phyloP scores from a whole-genome alignment of 2,329 filamentous ascomycete species.

The Aspergillus jensenii region DNA sequence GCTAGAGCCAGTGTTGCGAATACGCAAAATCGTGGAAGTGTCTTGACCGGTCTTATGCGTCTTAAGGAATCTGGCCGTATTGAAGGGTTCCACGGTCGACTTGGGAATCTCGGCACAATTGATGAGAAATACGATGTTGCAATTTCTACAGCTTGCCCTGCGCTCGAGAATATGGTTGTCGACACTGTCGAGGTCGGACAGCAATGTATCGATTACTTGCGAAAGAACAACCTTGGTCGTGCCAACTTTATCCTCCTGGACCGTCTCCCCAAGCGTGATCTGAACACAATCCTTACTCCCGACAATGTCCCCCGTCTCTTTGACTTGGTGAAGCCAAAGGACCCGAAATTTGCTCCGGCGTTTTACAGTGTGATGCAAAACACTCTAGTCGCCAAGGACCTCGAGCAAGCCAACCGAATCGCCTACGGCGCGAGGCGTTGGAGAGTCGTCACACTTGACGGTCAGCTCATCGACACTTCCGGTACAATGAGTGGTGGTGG shows the following conservation, averaged over 20 bases:
- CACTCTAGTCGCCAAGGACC: conserved; percentile 86
- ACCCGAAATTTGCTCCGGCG: conserved; percentile 80
- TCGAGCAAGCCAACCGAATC: conserved; percentile 95
- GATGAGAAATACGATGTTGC: conserved; percentile 93
- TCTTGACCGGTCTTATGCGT: conserved; percentile 86
- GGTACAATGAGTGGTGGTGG: conserved; percentile 99
- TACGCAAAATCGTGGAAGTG: conserved; percentile 89
- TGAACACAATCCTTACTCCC: conserved; percentile 80
- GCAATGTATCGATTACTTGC: conserved; percentile 95
- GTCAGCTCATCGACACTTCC: conserved; percentile 94
- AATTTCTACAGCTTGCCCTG: conserved; percentile 93
- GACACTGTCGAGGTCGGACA: conserved; percentile 95
- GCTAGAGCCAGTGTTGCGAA: conserved; percentile 85
- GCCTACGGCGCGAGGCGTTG: conserved; percentile 91
- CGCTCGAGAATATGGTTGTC: conserved; percentile 93
- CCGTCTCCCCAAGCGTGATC: conserved; percentile 74
- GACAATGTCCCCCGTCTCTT: conserved; percentile 91
- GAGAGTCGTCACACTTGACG: conserved; percentile 93
- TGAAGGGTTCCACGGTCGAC: conserved; percentile 91
- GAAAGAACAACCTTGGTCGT: conserved; percentile 94
- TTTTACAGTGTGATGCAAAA: conserved; percentile 97
- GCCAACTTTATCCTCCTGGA: conserved; percentile 97
- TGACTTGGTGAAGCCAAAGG: conserved; percentile 85
- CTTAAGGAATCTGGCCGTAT: conserved; percentile 95
- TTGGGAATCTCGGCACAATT: conserved; percentile 92